Conservation (phyloP, 192 early-diverging fungal species). For the Podila horticola region DNA sequence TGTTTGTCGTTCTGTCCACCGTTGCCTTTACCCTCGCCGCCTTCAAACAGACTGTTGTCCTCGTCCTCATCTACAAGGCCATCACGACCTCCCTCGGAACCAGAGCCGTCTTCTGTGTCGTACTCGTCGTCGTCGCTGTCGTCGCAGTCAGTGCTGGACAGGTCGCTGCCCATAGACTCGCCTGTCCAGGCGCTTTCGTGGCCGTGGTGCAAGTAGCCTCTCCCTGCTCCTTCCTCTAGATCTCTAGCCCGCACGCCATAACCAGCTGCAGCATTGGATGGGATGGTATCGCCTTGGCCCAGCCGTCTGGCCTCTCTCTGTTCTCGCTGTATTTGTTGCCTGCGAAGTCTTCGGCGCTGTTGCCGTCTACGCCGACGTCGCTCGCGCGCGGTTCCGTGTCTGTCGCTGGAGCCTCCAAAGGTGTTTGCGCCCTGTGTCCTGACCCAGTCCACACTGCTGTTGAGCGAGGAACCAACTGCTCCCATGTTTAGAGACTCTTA, state of each 20-base stretch:
- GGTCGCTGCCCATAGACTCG: slow-evolving; percentile 13
- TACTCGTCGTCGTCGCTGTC: slow-evolving; percentile 16
- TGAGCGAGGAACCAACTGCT: slow-evolving; percentile 38
- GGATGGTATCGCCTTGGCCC: neutral
- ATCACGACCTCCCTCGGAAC: neutral
- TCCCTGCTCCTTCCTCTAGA: slow-evolving; percentile 7
- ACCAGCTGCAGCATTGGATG: neutral
- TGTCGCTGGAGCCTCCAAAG: neutral
- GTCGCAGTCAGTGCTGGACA: slow-evolving; percentile 13
- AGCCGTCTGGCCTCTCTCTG: neutral
- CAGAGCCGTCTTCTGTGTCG: neutral
- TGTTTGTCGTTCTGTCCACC: slow-evolving; percentile 20
- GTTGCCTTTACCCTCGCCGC: neutral
- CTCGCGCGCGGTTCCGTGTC: neutral
- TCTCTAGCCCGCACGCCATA: neutral
- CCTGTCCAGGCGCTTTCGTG: neutral
- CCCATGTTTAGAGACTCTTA: slow-evolving; percentile 23
- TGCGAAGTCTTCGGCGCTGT: neutral
- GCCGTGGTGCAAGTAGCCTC: slow-evolving; percentile 1
- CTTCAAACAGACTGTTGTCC: slow-evolving; percentile 23
- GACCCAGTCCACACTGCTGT: slow-evolving; percentile 23
- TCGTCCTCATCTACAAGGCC: slow-evolving; percentile 12
- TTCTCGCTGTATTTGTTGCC: slow-evolving; percentile 7
- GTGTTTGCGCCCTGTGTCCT: slow-evolving; percentile 9
- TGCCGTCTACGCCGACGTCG: neutral